Evolutionary conservation across 805 yeast species (phyloP), one percentile per base, ranked within the genome.

Genomic region (Starmerella kuoi): DNA sequence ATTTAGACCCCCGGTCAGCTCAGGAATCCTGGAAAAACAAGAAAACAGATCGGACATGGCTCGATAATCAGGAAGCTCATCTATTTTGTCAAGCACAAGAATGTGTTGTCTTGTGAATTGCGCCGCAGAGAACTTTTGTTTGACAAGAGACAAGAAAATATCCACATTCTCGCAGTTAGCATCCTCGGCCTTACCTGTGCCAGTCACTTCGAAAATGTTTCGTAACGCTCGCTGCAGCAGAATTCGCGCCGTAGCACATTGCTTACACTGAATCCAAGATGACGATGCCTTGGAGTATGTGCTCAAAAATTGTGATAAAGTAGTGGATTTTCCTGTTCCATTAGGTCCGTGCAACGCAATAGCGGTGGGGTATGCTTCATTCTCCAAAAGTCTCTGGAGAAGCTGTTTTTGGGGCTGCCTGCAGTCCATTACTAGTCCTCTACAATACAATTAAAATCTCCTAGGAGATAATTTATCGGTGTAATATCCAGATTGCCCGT

Each of bases 51-150:
- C 70, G 14, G 57, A 53, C 1, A 66, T 58, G 14, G 61, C 50
- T 5, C 42, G 31, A 27, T 33, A 38, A 18, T 70, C 76, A 43
- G 63, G 64, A 32, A 72, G 62, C 41, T 64, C 62, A 52, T 73
- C 78, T 22, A 73, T 61, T 3, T 71, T 55, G 45, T 73, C 78
- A 11, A 73, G 60, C 1, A 73, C 74, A 31, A 73, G 55, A 3
- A 72, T 64, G 47, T 72, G 76, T 15, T 58, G 64, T 8, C 61
- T 59, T 2, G 49, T 31, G 41, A 63, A 67, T 1, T 48, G 51
- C 1, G 64, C 53, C 4, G 55, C 59, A 14, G 47, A 50, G 20
- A 63, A 51, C 46, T 65, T 65, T 35, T 49, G 59, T 38, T 61
- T 62, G 22, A 72, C 40, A 5, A 64, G 57, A 18, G 62, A 52